Evolutionary conservation across 306 rosid species (phyloP), one percentile per base, ranked within the genome.

Genomic region (Astragalus membranaceus): DNA sequence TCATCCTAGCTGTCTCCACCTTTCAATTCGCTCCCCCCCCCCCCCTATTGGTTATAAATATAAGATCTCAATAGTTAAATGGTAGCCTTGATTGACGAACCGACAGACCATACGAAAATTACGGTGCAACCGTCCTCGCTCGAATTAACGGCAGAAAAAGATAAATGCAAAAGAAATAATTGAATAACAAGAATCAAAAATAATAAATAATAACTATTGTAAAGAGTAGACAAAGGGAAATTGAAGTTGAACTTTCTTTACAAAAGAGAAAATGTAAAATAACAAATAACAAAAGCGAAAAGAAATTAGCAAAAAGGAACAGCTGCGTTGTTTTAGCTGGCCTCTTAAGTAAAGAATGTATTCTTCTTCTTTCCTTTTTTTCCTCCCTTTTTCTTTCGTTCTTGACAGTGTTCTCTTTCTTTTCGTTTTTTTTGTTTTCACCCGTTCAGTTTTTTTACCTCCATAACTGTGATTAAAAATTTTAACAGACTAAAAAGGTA

Each of bases 281-380:
- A 35, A 41, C 30, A 47, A 73, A 75, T 37, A 16, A 63, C 64
- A 68, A 33, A 72, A 64, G 46, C 48, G 49, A 68, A 33, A 73
- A 64, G 70, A 73, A 74, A 46, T 57, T 42, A 64, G 3, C 44
- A 11, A 42, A 11, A 42, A 55, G 59, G 69, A 9, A 51, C 73
- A 61, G 75, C 73, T 69, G 58, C 17, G 30, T 71, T 74, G 58
- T 14, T 74, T 68, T 67, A 50, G 58, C 72, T 73, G 82, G 61
- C 65, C 74, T 70, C 77, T 54, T 29, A 80, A 63, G 85, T 61
- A 80, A 80, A 74, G 63, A 78, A 82, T 83, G 81, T 67, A 49
- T 78, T 75, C 81, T 66, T 17, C 6, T 8, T 3, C n/a, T 56
- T 23, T 17, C 12, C 35, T 12, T 9, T 20, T 36, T 10, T 16